These are phyloP conservation scores for Blastobotrys serpentis DNA, from an alignment of 1,139 yeast genomes.

Conservation along the genomic window DNA sequence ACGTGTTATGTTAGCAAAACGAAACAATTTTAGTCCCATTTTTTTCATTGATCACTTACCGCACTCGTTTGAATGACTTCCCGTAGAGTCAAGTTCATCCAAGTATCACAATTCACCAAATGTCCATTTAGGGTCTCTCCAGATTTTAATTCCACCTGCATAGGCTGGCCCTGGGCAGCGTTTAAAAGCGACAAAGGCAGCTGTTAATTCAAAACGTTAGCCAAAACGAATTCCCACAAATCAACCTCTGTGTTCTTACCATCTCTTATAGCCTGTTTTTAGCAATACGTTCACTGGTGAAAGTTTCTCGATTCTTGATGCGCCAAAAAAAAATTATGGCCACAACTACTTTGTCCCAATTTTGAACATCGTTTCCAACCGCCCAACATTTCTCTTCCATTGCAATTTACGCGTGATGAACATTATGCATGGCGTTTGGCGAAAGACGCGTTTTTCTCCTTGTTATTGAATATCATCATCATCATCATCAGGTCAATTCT, in stretches of 20 bases:
- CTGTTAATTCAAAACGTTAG: conserved; percentile 38
- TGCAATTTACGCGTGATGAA: not conserved
- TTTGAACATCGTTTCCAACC: not conserved
- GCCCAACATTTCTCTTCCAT: not conserved
- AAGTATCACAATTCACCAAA: conserved; percentile 82
- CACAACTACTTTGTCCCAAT: not conserved
- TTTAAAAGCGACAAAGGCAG: conserved; percentile 87
- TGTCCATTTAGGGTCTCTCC: conserved; percentile 90
- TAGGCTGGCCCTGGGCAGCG: conserved; percentile 85
- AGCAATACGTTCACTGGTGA: too few relatives aligned
- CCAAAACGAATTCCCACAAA: not conserved
- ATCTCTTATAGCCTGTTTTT: not conserved
- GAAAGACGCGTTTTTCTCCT: not conserved
- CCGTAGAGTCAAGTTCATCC: conserved; percentile 89
- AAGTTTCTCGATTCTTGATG: not conserved
- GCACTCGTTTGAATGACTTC: conserved; percentile 75
- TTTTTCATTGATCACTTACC: conserved; percentile 24
- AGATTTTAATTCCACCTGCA: conserved; percentile 85
- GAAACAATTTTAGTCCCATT: conserved; percentile 8
- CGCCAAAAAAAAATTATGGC: not conserved
- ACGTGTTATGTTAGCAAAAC: not conserved
- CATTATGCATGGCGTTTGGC: not conserved
- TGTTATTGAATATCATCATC: not conserved
- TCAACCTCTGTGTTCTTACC: not conserved
- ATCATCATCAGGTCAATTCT: too few relatives aligned